Evolutionary conservation across 108 stramenopile genomes (phyloP), one percentile per base, ranked within the genome.

Genomic region (Nitzschia inconspicua): DNA sequence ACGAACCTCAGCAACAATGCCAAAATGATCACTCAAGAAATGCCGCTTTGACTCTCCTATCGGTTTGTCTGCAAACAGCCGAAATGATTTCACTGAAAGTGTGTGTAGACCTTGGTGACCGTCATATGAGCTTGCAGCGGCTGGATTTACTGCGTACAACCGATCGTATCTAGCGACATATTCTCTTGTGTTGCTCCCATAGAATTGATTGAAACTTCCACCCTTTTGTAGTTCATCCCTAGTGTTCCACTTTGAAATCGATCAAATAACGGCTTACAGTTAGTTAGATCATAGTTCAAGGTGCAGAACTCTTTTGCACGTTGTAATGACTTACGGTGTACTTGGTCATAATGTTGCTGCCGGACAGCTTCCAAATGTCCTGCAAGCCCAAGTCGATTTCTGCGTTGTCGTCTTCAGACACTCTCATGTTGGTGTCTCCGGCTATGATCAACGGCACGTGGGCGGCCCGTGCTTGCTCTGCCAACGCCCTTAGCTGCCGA

Each of bases 401-500:
- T 57, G 57, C 51, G 18, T 24, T 28, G 22, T 0, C 16, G 26
- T 66, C 56, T 36, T 66, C 65, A 4, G 25, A 13, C 0, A n/a
- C 23, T 47, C 65, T n/a, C 65, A 66, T 66, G 28, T 66, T 66
- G 37, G 56, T 66, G 27, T 66, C 65, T 7, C 65, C 65, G 4
- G 56, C 56, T 32, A 66, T 22, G 6, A 66, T 34, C 25, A 66
- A 7, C 10, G 56, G 44, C 1, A 36, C 27, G 6, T 13, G 9
- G 10, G 7, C 4, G 7, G n/a, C 20, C 37, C 19, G 13, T 9
- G 55, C 37, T 20, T 3, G 0, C 20, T 20, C n/a, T 16, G 27
- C 7, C 35, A 56, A 39, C 18, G 14, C 36, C 27, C 39, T 36
- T 19, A 56, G 9, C 35, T 62, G 48, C 6, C 18, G 20, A 8